phyloP scores from a whole-genome alignment of 2,329 filamentous ascomycete species.

The Escovopsis sp. region DNA sequence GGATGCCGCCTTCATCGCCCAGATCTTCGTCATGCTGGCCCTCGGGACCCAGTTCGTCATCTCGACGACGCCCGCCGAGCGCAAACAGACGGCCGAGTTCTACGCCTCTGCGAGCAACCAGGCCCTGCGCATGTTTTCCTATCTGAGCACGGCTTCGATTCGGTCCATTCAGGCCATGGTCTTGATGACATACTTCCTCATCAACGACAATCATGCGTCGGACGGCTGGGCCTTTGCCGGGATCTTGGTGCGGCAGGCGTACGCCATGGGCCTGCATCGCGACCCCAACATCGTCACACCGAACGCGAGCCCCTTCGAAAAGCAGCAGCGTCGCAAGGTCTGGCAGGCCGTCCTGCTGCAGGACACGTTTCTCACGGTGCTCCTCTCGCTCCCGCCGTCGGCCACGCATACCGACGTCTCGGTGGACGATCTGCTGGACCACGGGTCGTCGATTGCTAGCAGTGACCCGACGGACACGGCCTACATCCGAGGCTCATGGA shows the following conservation, averaged over 20 bases:
- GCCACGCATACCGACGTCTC: slow-evolving; percentile 67
- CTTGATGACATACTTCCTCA: slow-evolving; percentile 64
- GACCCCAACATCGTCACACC: slow-evolving; percentile 62
- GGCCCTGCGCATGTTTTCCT: slow-evolving; percentile 58
- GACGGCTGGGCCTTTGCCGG: slow-evolving; percentile 75
- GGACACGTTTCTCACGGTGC: slow-evolving; percentile 66
- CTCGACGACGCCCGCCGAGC: slow-evolving; percentile 39
- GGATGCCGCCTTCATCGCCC: slow-evolving; percentile 54
- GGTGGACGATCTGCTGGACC: slow-evolving; percentile 57
- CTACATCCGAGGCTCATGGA: slow-evolving; percentile 66
- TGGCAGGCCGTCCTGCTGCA: slow-evolving; percentile 73
- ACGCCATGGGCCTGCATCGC: slow-evolving; percentile 67
- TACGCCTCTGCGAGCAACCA: slow-evolving; percentile 70
- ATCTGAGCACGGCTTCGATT: slow-evolving; percentile 59
- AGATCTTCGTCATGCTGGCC: slow-evolving; percentile 64
- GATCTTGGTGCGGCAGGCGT: slow-evolving; percentile 61
- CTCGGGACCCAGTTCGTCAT: slow-evolving; percentile 66
- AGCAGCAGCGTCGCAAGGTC: slow-evolving; percentile 62
- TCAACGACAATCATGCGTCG: slow-evolving; percentile 73
- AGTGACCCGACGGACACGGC: slow-evolving; percentile 50
- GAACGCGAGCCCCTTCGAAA: slow-evolving; percentile 52
- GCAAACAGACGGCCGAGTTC: slow-evolving; percentile 65
- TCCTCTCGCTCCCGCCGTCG: slow-evolving; percentile 61
- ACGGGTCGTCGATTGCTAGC: slow-evolving; percentile 39
- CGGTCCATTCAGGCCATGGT: slow-evolving; percentile 68